These are phyloP conservation scores for Vinca major DNA, from an alignment of 305 asterid genomes.

Conservation along the genomic window DNA sequence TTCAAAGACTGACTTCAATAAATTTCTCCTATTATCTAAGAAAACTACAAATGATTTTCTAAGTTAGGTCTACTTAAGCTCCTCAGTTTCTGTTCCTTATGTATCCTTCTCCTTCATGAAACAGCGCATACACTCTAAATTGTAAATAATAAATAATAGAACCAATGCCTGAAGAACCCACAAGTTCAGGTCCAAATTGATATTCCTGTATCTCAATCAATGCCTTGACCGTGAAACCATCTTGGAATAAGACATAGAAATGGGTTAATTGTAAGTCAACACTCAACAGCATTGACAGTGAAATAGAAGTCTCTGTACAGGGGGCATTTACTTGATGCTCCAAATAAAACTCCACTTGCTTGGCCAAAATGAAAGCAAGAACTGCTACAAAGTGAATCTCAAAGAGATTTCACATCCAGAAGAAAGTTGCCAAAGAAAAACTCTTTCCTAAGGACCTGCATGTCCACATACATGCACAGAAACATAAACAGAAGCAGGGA, in stretches of 20 bases:
- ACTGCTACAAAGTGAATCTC: not conserved
- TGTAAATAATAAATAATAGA: not conserved
- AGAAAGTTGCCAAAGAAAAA: not conserved
- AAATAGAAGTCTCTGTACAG: no score
- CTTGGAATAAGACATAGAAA: not conserved
- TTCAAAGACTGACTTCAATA: not conserved
- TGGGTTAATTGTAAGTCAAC: not conserved
- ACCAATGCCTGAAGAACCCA: not conserved
- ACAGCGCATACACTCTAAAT: not conserved
- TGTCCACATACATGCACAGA: not conserved
- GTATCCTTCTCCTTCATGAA: not conserved
- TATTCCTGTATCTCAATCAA: not conserved
- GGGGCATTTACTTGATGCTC: no score
- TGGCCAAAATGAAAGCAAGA: not conserved
- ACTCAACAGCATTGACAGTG: not conserved
- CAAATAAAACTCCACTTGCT: not conserved
- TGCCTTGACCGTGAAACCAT: not conserved
- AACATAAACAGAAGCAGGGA: not conserved
- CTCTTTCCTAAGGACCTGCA: not conserved
- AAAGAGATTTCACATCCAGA: not conserved
- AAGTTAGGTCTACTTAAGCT: not conserved
- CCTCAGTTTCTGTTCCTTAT: not conserved
- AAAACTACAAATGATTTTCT: not conserved
- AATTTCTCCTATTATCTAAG: not conserved
- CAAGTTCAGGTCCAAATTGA: not conserved